Evolutionary conservation across 768 basidiomycete species (phyloP).

Genomic region (Bullera alba): DNA sequence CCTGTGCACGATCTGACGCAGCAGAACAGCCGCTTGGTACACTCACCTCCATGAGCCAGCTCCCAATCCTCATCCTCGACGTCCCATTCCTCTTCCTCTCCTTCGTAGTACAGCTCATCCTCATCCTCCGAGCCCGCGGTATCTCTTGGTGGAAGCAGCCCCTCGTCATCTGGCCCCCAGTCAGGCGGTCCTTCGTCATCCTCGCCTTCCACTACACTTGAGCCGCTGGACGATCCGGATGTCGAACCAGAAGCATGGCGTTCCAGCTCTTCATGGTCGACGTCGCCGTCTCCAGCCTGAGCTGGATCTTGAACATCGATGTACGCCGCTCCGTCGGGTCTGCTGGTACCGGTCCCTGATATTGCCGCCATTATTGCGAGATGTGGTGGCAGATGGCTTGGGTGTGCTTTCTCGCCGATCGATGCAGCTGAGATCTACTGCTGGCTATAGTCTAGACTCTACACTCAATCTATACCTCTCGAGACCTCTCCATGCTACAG

Average conservation of each 20-base stretch:
- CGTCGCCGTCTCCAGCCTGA: too few relatives aligned
- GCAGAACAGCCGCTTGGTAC: neutral
- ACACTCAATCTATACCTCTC: neutral
- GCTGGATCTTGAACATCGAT: neutral
- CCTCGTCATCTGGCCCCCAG: constrained; percentile 13
- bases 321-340: neutral
- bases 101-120: constrained; percentile 15
- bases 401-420: too few relatives aligned
- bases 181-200: constrained; percentile 1
- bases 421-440: too few relatives aligned
- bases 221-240: constrained; percentile 24
- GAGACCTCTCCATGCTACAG: too few relatives aligned
- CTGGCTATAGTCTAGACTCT: too few relatives aligned
- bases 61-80: constrained; percentile 48
- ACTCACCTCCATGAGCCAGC: constrained; percentile 44
- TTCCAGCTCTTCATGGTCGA: too few relatives aligned
- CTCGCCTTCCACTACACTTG: constrained; percentile 12
- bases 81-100: constrained; percentile 15
- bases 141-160: too few relatives aligned
- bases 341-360: too few relatives aligned
- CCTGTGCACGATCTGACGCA: too few relatives aligned
- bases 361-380: too few relatives aligned
- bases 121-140: constrained; percentile 18
- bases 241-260: neutral
- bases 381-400: too few relatives aligned